Percentiles rank a stretch among this genome's conserved stretches.
These are phyloP conservation scores for Verticillium klebahnii DNA, from an alignment of 2,329 filamentous ascomycete genomes.

Conservation along the genomic window DNA sequence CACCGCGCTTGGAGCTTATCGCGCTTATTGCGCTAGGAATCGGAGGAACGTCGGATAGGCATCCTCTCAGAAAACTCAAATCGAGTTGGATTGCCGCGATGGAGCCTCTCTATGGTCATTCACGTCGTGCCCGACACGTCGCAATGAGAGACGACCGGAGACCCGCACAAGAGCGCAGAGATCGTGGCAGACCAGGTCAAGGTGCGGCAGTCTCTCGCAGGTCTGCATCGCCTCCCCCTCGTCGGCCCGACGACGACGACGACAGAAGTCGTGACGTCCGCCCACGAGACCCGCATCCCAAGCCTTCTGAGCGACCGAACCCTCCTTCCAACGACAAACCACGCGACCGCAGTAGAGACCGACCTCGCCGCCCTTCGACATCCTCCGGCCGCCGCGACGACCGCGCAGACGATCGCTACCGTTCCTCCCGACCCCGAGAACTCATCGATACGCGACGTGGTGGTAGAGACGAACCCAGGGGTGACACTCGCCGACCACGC, in stretches of 20 bases:
- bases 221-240: conserved; percentile 25
- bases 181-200: conserved; percentile 34
- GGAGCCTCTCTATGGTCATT: conserved; percentile 9
- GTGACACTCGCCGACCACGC: conserved; percentile 5
- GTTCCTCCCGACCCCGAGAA: conserved; percentile 10
- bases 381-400: conserved; percentile 10
- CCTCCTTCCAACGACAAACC: conserved; percentile 4
- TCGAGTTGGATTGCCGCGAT: conserved; percentile 9
- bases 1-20: neutral
- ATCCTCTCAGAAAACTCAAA: conserved; percentile 15
- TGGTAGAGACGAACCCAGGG: conserved; percentile 8
- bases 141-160: conserved; percentile 37
- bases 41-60: conserved; percentile 12
- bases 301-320: conserved; percentile 9
- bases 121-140: conserved; percentile 25
- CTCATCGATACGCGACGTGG: conserved; percentile 9
- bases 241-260: conserved; percentile 19
- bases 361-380: conserved; percentile 20
- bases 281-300: conserved; percentile 7
- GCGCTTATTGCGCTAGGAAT: conserved; percentile 8
- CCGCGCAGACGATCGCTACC: conserved; percentile 2
- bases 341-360: conserved; percentile 17
- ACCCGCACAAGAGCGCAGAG: conserved; percentile 34
- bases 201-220: conserved; percentile 25
- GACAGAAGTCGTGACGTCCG: conserved; percentile 15